phyloP scores from a whole-genome alignment of 208 protist species.

The Crithidia mellificae region DNA sequence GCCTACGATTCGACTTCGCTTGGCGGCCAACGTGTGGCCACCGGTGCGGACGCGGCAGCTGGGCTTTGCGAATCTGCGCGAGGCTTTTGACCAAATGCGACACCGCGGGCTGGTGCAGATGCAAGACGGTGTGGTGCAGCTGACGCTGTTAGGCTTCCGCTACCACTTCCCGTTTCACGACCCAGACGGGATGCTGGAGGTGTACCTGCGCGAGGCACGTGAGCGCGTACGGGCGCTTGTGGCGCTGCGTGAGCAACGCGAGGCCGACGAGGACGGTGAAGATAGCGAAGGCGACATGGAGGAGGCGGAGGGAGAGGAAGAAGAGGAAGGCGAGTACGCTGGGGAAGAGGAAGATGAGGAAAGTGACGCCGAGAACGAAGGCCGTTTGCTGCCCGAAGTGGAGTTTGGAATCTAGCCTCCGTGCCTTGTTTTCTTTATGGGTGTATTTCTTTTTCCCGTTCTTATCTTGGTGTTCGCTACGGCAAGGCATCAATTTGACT shows the following conservation, averaged over 20 bases:
- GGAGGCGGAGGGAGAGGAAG: constrained; percentile 4
- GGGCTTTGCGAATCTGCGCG: constrained; percentile 43
- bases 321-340: constrained; percentile 19
- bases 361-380: constrained; percentile 3
- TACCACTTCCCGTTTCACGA: constrained; percentile 86
- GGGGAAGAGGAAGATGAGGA: constrained; percentile 27
- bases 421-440: neutral
- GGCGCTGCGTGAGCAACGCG: neutral
- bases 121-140: constrained; percentile 37
- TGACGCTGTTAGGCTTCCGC: constrained; percentile 74
- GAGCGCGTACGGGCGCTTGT: constrained; percentile 28
- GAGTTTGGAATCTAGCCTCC: constrained; percentile 47
- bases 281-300: constrained; percentile 4
- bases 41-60: constrained; percentile 21
- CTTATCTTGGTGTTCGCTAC: neutral
- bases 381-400: constrained; percentile 41
- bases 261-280: too few relatives aligned
- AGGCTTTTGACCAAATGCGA: constrained; percentile 50
- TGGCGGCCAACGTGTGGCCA: constrained; percentile 38
- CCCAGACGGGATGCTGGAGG: constrained; percentile 59
- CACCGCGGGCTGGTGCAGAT: constrained; percentile 51
- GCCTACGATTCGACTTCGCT: constrained; percentile 44
- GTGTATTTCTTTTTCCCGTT: neutral
- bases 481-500: too few relatives aligned
- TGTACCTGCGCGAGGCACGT: constrained; percentile 33